phyloP scores from a whole-genome alignment of 1,284 basidiomycete genomes.

The Puccinia coronata region DNA sequence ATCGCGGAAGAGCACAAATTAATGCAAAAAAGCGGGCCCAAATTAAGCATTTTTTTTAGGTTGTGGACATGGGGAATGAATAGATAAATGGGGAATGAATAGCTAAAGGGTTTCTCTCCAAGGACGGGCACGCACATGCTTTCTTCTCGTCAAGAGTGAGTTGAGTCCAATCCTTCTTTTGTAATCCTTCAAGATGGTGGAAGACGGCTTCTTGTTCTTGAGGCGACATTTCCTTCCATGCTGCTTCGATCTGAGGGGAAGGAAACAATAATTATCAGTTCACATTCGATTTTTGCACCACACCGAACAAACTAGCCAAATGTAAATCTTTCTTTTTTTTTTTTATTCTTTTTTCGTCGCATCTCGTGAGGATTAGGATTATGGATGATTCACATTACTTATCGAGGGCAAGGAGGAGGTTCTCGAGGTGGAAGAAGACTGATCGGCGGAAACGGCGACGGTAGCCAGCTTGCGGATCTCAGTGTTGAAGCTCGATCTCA shows the following conservation, averaged over 20 bases:
- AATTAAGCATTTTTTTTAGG: too few relatives aligned
- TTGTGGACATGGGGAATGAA: too few relatives aligned
- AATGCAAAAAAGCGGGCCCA: neutral
- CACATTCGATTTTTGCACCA: neutral
- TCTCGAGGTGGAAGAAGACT: neutral
- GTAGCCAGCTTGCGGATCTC: neutral
- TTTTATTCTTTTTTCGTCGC: neutral
- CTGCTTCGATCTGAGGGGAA: constrained; percentile 46
- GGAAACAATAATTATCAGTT: neutral
- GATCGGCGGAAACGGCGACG: constrained; percentile 30
- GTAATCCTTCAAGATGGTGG: constrained; percentile 49
- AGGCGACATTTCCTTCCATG: constrained; percentile 49
- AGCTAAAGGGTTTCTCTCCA: neutral
- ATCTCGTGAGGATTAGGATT: neutral
- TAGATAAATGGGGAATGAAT: too few relatives aligned
- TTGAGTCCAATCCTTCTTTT: constrained; percentile 50
- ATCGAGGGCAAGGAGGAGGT: constrained; percentile 31
- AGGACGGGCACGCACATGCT: constrained; percentile 37
- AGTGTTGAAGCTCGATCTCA: neutral
- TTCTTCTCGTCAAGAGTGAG: constrained; percentile 47
- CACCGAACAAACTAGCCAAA: neutral
- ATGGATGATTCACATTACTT: constrained; percentile 11
- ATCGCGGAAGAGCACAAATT: neutral
- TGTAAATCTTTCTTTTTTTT: neutral
- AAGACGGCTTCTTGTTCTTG: constrained; percentile 49